Conservation (phyloP, 495 filamentous ascomycete species). For the Talaromyces liani region DNA sequence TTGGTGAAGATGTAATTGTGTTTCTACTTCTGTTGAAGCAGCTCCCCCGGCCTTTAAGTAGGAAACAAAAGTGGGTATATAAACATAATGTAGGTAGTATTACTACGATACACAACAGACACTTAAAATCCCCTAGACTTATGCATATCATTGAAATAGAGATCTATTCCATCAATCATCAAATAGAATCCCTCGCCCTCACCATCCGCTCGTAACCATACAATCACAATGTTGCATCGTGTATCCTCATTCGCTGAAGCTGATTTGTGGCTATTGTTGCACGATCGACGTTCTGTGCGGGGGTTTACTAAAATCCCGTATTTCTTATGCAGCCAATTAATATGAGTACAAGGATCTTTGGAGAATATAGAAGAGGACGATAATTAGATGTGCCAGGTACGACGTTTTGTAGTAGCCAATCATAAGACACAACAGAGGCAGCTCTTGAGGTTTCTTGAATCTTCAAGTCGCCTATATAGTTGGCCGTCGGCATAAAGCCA, state of each 20-base stretch:
- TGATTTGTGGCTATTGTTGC: background rate
- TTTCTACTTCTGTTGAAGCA: background rate
- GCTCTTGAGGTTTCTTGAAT: background rate
- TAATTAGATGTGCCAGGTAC: background rate
- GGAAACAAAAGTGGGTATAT: background rate
- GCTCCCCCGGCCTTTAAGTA: background rate
- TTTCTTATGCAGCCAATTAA: background rate
- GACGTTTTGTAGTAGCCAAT: background rate
- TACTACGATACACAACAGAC: background rate
- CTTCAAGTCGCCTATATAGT: background rate
- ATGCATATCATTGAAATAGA: background rate
- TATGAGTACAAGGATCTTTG: background rate
- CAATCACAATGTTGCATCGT: conserved; percentile 6
- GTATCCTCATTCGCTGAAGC: background rate
- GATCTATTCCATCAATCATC: background rate
- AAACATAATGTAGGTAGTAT: background rate
- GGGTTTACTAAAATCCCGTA: background rate
- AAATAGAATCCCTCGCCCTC: background rate
- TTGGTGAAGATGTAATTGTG: background rate
- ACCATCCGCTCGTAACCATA: background rate
- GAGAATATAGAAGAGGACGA: background rate
- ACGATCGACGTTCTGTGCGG: background rate
- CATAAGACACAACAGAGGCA: background rate
- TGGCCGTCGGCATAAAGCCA: background rate
- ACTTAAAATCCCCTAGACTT: background rate